phyloP scores from a whole-genome alignment of 441 rosid species.

The Gossypium trilobum region DNA sequence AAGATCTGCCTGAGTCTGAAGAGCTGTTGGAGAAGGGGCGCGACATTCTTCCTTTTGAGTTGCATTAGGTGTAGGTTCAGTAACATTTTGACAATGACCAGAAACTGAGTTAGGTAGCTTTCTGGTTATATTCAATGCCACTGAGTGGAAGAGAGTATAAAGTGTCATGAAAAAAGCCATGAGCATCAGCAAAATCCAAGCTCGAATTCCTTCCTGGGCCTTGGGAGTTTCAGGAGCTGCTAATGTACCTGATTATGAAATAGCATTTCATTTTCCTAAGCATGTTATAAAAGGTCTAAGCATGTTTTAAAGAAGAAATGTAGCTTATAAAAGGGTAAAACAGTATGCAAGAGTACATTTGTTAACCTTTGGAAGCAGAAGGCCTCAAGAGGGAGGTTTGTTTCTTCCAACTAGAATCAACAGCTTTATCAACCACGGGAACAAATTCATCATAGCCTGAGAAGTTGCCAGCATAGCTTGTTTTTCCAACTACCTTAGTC shows the following conservation, averaged over 20 bases:
- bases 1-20: slow-evolving; percentile 48
- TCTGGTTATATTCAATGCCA: slow-evolving; percentile 33
- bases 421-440: slow-evolving; percentile 97
- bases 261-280: neutral
- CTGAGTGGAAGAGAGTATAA: slow-evolving; percentile 37
- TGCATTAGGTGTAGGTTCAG: slow-evolving; percentile 29
- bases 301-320: neutral
- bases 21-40: slow-evolving; percentile 55
- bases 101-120: slow-evolving; percentile 37
- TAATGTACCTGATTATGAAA: slow-evolving; percentile 33
- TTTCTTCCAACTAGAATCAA: slow-evolving; percentile 78
- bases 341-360: neutral
- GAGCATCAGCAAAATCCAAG: slow-evolving; percentile 32
- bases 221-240: slow-evolving; percentile 35
- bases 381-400: slow-evolving; percentile 42
- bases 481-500: slow-evolving; percentile 71
- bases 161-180: slow-evolving; percentile 55
- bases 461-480: slow-evolving; percentile 54
- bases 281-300: neutral
- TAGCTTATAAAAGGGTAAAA: neutral
- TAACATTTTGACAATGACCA: slow-evolving; percentile 25
- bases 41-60: slow-evolving; percentile 40
- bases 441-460: slow-evolving; percentile 91
- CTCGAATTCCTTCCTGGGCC: slow-evolving; percentile 45
- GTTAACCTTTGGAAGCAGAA: slow-evolving; percentile 56